Base-by-base conservation (phyloP, 306 rosid species). In the Urtica urens region DNA sequence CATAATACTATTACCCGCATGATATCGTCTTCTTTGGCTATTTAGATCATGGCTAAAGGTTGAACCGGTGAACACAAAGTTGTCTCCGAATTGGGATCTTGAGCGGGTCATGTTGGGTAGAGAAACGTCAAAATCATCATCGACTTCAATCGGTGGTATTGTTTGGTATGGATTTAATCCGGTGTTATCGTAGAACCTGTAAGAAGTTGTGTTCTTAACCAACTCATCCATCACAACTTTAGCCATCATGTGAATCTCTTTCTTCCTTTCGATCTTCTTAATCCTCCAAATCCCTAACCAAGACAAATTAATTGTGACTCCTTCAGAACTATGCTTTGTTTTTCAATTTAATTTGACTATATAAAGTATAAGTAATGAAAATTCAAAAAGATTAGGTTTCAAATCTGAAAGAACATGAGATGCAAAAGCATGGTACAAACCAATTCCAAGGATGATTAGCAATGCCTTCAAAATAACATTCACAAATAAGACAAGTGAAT, bases 381-480 rank as follows among this genome's bases (percentile, higher is more conserved):
- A n/a, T 19, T 21, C 27, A 6, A 2, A 43, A 10, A 19, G 19
- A 19, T 0, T 15, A 19, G 6, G 20, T 10, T 15, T 40, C 4
- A 2, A 15, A 7, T 40, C 8, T 40, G 6, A n/a, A n/a, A n/a
- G 6, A 5, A 38, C 10, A 40, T 15, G 20, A n/a, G n/a, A n/a
- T 5, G 16, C 17, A 10, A 12, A 37, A 44, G 1, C 17, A 18
- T n/a, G n/a, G 13, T 27, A 38, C 57, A 46, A 6, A 55, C 69
- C 69, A 7, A 54, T 16, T 63, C 63, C 69, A 21, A 63, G 57
- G 42, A 63, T 38, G 33, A 63, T 29, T 23, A 63, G 57, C 27
- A 46, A 22, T 16, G 55, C 44, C 51, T 63, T 63, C 55, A 55
- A 27, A 35, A 63, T 5, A 28, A 55, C 6, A 57, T 54, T 23